Evolutionary conservation across 2,329 filamentous ascomycete genomes (phyloP).

Genomic region (Pezicula radicicola): DNA sequence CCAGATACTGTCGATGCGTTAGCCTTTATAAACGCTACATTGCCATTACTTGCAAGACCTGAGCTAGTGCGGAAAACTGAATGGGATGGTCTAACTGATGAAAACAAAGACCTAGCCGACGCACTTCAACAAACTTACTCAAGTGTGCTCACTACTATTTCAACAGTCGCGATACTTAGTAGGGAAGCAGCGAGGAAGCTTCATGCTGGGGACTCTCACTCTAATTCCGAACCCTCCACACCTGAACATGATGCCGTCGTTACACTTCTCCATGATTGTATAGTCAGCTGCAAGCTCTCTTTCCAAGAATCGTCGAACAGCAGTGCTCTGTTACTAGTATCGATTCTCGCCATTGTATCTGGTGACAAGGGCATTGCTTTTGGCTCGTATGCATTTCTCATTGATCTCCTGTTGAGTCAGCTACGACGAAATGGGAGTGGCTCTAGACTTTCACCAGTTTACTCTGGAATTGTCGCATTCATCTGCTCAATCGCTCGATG

Average conservation of each 20-base stretch:
- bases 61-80: background rate
- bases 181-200: slow-evolving; percentile 4
- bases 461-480: slow-evolving; percentile 28
- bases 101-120: slow-evolving; percentile 6
- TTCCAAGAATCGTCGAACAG: slow-evolving; percentile 1
- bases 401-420: slow-evolving; percentile 7
- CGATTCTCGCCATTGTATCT: background rate
- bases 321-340: background rate
- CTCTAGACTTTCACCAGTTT: slow-evolving; percentile 1
- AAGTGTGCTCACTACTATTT: slow-evolving; percentile 38
- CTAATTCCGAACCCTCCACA: background rate
- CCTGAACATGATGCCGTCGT: slow-evolving; percentile 9
- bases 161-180: slow-evolving; percentile 31
- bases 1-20: slow-evolving; percentile 30
- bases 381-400: background rate
- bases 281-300: slow-evolving; percentile 5
- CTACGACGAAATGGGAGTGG: slow-evolving; percentile 2
- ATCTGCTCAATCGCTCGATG: slow-evolving; percentile 44
- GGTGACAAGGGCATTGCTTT: background rate
- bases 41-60: slow-evolving; percentile 27
- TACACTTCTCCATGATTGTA: slow-evolving; percentile 12
- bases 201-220: background rate
- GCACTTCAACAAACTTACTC: slow-evolving; percentile 34
- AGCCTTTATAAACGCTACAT: slow-evolving; percentile 32
- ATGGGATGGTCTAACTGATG: background rate